Evolutionary conservation across 1,284 basidiomycete species (phyloP).

Genomic region (Microbotryum silenes-acaulis): DNA sequence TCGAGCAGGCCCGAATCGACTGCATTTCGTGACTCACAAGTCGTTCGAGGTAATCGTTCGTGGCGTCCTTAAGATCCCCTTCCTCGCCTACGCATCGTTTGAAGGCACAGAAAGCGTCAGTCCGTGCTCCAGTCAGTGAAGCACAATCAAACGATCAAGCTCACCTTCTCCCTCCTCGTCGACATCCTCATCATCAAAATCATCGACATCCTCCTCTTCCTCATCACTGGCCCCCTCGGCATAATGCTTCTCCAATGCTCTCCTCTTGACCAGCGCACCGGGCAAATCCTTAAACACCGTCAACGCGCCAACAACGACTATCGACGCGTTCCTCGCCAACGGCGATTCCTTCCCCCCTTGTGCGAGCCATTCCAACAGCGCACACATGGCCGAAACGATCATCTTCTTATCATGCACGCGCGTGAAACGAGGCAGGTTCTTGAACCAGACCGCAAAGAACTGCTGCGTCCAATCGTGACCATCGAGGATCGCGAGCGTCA

Average conservation of each 20-base stretch:
- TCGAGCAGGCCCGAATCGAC: background rate
- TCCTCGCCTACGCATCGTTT: constrained; percentile 5
- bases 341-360: constrained; percentile 6
- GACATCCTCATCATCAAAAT: constrained; percentile 29
- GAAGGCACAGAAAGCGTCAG: too few relatives aligned
- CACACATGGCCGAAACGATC: constrained; percentile 64
- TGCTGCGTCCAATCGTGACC: constrained; percentile 48
- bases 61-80: constrained; percentile 17
- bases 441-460: constrained; percentile 77
- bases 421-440: constrained; percentile 55
- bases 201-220: constrained; percentile 29
- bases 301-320: constrained; percentile 59
- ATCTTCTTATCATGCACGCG: constrained; percentile 90
- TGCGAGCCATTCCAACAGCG: constrained; percentile 61
- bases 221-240: constrained; percentile 17
- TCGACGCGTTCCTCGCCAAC: constrained; percentile 34
- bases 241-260: constrained; percentile 12
- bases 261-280: constrained; percentile 58
- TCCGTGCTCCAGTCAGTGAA: too few relatives aligned
- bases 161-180: constrained; percentile 21
- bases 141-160: background rate
- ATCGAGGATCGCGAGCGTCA: constrained; percentile 69
- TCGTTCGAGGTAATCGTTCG: constrained; percentile 30
- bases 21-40: constrained; percentile 20
- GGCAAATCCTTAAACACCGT: constrained; percentile 67